Percentiles rank a stretch among this genome's conserved stretches.
Conservation (phyloP, 768 basidiomycete genomes). For the Tulasnella sp. region DNA sequence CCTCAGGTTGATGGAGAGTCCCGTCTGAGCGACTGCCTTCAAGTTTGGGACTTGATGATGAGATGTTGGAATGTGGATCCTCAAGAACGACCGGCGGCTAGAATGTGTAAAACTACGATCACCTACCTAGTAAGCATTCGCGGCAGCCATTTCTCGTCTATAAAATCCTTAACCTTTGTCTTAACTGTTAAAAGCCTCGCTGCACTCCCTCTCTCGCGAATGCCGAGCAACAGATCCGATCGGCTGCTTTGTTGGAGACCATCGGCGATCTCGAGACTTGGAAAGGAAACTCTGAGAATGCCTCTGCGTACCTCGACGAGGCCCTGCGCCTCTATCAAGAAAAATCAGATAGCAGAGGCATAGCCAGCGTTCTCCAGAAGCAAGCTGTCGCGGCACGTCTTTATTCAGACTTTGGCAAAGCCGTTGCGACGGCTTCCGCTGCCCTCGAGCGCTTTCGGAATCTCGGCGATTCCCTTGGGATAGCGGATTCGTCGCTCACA, state of each 20-base stretch:
- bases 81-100: not conserved
- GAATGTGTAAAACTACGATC: not conserved
- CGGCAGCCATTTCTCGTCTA: not conserved
- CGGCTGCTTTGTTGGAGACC: not conserved
- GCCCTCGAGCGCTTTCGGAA: not conserved
- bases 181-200: not conserved
- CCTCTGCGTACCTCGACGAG: not conserved
- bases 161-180: not conserved
- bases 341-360: not conserved
- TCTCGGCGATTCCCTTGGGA: not conserved
- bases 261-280: not conserved
- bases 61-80: not conserved
- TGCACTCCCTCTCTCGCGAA: not conserved
- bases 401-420: not conserved
- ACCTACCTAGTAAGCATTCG: not conserved
- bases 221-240: not conserved
- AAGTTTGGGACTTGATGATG: not conserved
- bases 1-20: not conserved
- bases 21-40: not conserved
- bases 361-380: not conserved
- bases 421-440: not conserved
- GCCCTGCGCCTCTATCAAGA: not conserved
- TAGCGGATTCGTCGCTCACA: not conserved
- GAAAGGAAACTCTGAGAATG: not conserved
- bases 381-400: not conserved